A percentile compares a stretch with the other conserved stretches of the same genome.
phyloP scores from a whole-genome alignment of 768 basidiomycete genomes.

The Pluteus cervinus region DNA sequence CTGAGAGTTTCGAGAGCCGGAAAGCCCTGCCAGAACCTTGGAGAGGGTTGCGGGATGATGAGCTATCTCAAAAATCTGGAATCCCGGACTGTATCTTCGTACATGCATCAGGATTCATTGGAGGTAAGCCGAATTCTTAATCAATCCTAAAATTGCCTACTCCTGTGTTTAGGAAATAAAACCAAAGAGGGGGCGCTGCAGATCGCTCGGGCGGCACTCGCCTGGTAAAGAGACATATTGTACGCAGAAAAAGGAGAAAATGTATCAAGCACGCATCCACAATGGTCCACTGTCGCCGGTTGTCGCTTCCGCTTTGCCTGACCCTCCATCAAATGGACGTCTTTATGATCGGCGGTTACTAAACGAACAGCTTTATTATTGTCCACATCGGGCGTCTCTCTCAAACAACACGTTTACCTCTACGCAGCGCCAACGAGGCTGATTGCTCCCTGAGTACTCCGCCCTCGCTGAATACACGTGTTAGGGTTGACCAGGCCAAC shows the following conservation, averaged over 20 bases:
- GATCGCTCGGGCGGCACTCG: conserved; percentile 68
- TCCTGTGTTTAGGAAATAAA: conserved; percentile 58
- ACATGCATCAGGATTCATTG: conserved; percentile 96
- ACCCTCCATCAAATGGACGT: too few species aligned
- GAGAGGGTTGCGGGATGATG: conserved; percentile 87
- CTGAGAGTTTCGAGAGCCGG: conserved; percentile 85
- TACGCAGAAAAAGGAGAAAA: background rate
- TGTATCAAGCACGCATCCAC: too few species aligned
- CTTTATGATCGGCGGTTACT: too few species aligned
- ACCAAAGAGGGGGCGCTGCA: conserved; percentile 83
- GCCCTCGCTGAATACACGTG: too few species aligned
- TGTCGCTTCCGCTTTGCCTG: too few species aligned
- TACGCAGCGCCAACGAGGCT: too few species aligned
- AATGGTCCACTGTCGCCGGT: too few species aligned
- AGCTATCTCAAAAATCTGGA: conserved; percentile 64
- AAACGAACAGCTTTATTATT: too few species aligned
- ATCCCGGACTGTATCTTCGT: conserved; percentile 86
- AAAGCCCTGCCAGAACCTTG: conserved; percentile 91
- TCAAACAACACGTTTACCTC: too few species aligned
- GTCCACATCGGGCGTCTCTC: too few species aligned
- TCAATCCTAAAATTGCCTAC: conserved; percentile 1
- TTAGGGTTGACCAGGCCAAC: too few species aligned
- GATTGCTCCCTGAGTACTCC: too few species aligned
- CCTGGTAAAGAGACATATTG: conserved; percentile 19
- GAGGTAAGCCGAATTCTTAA: conserved; percentile 47